Conservation (phyloP, 768 basidiomycete species). For the Coprinopsis marcescibilis region DNA sequence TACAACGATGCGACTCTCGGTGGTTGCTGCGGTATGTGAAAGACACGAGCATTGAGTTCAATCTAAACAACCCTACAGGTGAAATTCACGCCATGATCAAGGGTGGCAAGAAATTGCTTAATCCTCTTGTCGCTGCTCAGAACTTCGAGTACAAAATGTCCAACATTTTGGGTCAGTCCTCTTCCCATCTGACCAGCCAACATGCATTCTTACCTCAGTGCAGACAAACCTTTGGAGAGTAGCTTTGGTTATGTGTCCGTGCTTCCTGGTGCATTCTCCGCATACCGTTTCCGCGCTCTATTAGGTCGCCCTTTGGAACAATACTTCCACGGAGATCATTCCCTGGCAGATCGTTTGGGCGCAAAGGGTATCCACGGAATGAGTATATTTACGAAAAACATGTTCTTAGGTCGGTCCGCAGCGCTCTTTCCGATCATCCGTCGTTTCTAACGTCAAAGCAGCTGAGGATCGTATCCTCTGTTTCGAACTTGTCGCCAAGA, state of each 20-base stretch:
- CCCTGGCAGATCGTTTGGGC: slow-evolving; percentile 86
- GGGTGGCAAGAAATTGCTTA: slow-evolving; percentile 85
- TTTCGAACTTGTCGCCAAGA: slow-evolving; percentile 95
- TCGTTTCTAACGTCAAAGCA: neutral
- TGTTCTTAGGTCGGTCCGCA: slow-evolving; percentile 33
- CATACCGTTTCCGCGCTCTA: slow-evolving; percentile 89
- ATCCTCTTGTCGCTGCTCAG: slow-evolving; percentile 92
- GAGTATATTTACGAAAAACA: slow-evolving; percentile 95
- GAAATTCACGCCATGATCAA: slow-evolving; percentile 98
- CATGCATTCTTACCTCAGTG: no score
- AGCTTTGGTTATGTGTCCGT: slow-evolving; percentile 96
- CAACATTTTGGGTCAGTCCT: slow-evolving; percentile 77
- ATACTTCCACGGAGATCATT: slow-evolving; percentile 85
- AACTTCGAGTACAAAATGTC: slow-evolving; percentile 99
- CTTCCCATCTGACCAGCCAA: neutral
- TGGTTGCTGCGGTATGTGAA: slow-evolving; percentile 68
- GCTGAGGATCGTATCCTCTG: slow-evolving; percentile 97
- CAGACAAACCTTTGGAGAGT: slow-evolving; percentile 79
- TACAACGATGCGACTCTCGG: slow-evolving; percentile 75
- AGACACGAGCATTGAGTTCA: neutral
- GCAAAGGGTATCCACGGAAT: slow-evolving; percentile 93
- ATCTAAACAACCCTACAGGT: slow-evolving; percentile 19
- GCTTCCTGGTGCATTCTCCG: slow-evolving; percentile 93
- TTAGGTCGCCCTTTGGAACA: slow-evolving; percentile 82
- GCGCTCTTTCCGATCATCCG: neutral